phyloP scores from a whole-genome alignment of 139 green algal genomes.

The Coccomyxa sp. region DNA sequence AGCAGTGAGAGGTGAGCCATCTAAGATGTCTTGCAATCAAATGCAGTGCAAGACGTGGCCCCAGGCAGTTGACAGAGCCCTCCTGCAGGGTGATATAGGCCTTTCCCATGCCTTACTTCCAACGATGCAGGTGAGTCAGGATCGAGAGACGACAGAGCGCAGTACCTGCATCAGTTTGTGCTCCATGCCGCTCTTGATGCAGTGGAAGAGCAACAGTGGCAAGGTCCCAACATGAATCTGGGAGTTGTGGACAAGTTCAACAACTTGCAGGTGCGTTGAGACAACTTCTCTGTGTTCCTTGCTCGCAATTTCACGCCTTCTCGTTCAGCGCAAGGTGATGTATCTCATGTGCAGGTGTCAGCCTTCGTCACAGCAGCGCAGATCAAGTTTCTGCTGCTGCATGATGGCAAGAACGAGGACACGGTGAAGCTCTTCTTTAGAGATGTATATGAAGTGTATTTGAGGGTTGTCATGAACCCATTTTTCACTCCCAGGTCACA shows the following conservation, averaged over 20 bases:
- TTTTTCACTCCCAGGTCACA: conserved; percentile 65
- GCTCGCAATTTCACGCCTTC: not conserved
- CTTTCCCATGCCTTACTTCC: not conserved
- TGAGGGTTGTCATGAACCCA: conserved; percentile 73
- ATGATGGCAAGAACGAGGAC: conserved; percentile 76
- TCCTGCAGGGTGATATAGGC: not conserved
- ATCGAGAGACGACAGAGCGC: conserved; percentile 63
- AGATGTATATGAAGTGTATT: conserved; percentile 72
- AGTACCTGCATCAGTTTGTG: conserved; percentile 97
- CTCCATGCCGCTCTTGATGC: conserved; percentile 89
- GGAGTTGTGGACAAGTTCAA: conserved; percentile 95
- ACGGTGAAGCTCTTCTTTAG: conserved; percentile 80
- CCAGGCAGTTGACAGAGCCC: not conserved
- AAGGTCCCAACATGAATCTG: conserved; percentile 70
- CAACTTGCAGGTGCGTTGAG: conserved; percentile 54
- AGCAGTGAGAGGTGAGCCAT: conserved; percentile 10
- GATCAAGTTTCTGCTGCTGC: conserved; percentile 85
- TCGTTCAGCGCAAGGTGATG: not conserved
- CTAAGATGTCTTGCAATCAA: not conserved
- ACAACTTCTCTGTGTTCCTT: not conserved
- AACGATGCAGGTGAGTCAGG: not conserved
- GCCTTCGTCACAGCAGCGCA: conserved; percentile 73
- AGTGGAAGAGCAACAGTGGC: conserved; percentile 88
- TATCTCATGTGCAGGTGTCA: conserved; percentile 39
- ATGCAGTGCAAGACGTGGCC: not conserved